Evolutionary conservation across 148 eudicot species (phyloP), one percentile per base, ranked within the genome.

Genomic region (Nepenthes mirabilis): DNA sequence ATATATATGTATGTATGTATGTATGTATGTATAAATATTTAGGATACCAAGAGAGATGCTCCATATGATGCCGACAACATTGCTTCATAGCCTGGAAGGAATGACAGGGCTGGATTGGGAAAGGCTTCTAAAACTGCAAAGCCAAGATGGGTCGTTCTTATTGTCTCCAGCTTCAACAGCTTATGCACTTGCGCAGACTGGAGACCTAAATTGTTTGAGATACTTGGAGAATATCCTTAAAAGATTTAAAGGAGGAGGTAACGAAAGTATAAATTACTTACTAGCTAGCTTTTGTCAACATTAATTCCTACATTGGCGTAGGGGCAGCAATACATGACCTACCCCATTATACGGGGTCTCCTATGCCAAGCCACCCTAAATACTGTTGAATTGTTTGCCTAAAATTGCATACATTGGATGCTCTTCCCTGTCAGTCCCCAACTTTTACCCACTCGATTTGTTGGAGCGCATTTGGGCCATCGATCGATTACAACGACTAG

Each of bases 121-220:
- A 73, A 85, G 82, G 75, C 82, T 91, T 60, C 73, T 85, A 7
- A 72, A 76, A 14, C 70, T 91, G 56, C 93, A 88, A 64, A 68
- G 80, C 64, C 58, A 61, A 65, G 96, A 88, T 85, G 98, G 98
- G 7, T 91, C 98, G 50, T 85, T 91, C 66, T 73, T 88, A 63
- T 88, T 85, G 55, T 91, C 98, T 52, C 98, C 98, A 67, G 75
- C 98, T 37, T 85, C 98, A 57, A 91, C 97, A 70, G 97, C 96
- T 65, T 91, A 66, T 77, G 97, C 97, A n/a, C 86, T 91, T 63
- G 84, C 82, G 72, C 82, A 91, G 34, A 88, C 94, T 34, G 78
- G 79, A 48, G 83, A 91, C 61, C 11, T 53, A 36, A 81, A 85
- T 37, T 91, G 96, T 67, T 69, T 88, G 49, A 60, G 37, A 12